These are phyloP conservation scores for Suillus cothurnatus DNA, from an alignment of 768 basidiomycete genomes.

Conservation along the genomic window DNA sequence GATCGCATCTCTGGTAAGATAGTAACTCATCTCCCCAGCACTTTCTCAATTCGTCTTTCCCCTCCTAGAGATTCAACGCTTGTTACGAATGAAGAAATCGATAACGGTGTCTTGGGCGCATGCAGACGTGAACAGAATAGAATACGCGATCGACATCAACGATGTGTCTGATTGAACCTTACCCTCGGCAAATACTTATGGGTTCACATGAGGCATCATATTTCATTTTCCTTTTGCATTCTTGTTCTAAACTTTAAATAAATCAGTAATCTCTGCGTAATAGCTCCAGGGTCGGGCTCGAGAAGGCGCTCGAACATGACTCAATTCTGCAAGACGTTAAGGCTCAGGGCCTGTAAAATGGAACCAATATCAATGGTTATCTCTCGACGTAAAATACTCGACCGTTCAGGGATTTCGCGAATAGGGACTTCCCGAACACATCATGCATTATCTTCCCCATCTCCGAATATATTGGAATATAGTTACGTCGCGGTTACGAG, in stretches of 20 bases:
- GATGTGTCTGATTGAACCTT: not conserved
- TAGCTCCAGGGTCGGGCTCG: not conserved
- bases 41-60: not conserved
- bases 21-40: not conserved
- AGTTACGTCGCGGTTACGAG: not conserved
- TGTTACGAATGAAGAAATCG: not conserved
- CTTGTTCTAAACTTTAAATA: not conserved
- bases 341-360: not conserved
- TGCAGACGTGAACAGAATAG: not conserved
- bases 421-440: not conserved
- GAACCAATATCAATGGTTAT: not conserved
- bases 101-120: not conserved
- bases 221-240: not conserved
- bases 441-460: not conserved
- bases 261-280: not conserved
- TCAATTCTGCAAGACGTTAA: not conserved
- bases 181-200: not conserved
- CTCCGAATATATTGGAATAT: not conserved
- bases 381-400: slow-evolving; percentile 1
- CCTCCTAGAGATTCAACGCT: not conserved
- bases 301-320: not conserved
- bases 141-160: not conserved
- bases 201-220: not conserved
- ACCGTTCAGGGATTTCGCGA: not conserved
- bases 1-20: not conserved